phyloP scores from a whole-genome alignment of 1,139 yeast species.

The Kurtzmaniella natalensis region DNA sequence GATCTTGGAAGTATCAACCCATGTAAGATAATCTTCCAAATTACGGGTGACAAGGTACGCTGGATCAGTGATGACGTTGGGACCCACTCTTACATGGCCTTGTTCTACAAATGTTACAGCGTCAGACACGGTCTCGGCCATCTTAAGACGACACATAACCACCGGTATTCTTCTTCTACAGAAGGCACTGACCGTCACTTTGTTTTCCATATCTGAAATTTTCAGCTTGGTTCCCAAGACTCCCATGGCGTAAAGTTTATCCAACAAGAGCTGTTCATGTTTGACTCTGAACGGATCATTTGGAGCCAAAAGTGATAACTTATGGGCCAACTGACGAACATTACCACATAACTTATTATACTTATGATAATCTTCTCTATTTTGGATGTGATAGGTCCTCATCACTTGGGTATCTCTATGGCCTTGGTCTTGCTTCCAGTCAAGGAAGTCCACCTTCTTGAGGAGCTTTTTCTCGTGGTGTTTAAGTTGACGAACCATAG shows the following conservation, averaged over 20 bases:
- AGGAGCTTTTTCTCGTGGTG: constrained; percentile 93
- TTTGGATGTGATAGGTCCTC: constrained; percentile 89
- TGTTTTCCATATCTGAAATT: constrained; percentile 89
- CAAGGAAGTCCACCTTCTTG: constrained; percentile 93
- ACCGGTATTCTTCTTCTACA: constrained; percentile 93
- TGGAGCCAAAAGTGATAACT: constrained; percentile 77
- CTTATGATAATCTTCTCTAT: constrained; percentile 93
- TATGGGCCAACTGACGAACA: constrained; percentile 79
- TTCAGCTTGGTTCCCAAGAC: constrained; percentile 79
- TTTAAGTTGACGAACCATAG: constrained; percentile 86
- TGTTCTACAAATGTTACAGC: constrained; percentile 93
- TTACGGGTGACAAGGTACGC: constrained; percentile 89
- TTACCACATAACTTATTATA: constrained; percentile 92
- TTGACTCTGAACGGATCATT: constrained; percentile 80
- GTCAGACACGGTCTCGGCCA: constrained; percentile 87
- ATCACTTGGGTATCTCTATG: constrained; percentile 95
- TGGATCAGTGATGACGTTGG: constrained; percentile 91
- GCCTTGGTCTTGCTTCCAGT: constrained; percentile 95
- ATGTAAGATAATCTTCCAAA: constrained; percentile 93
- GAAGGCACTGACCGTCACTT: constrained; percentile 84
- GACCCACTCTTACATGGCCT: constrained; percentile 97
- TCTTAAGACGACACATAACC: constrained; percentile 89
- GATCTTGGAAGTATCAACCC: constrained; percentile 95
- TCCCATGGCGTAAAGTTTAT: constrained; percentile 86
- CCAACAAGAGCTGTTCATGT: constrained; percentile 83